Percentiles rank a stretch among this genome's conserved stretches.
phyloP scores from a whole-genome alignment of 2,329 filamentous ascomycete genomes.

The Curvularia hawaiiensis region DNA sequence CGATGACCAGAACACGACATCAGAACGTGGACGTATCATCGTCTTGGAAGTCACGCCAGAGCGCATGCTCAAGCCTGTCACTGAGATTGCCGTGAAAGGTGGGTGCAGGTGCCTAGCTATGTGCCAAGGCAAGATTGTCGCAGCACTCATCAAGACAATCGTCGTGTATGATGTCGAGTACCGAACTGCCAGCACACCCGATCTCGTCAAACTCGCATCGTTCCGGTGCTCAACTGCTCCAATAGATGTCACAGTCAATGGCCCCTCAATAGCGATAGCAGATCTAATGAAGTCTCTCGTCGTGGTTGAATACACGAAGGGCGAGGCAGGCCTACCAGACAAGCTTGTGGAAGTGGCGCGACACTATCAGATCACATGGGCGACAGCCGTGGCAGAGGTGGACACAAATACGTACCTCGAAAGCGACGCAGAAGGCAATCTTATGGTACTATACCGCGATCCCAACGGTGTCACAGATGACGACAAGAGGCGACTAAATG shows the following conservation, averaged over 20 bases:
- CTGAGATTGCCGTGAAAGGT: slow-evolving; percentile 73
- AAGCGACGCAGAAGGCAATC: slow-evolving; percentile 84
- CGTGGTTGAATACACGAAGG: slow-evolving; percentile 72
- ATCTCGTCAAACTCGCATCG: slow-evolving; percentile 72
- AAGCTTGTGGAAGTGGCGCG: slow-evolving; percentile 75
- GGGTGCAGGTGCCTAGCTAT: slow-evolving; percentile 80
- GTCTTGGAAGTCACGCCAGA: slow-evolving; percentile 82
- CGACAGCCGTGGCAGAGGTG: slow-evolving; percentile 76
- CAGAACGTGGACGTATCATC: slow-evolving; percentile 74
- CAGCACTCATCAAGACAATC: slow-evolving; percentile 84
- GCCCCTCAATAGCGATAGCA: slow-evolving; percentile 77
- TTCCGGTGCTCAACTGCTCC: slow-evolving; percentile 86
- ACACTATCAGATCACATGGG: slow-evolving; percentile 82
- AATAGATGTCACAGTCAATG: slow-evolving; percentile 76
- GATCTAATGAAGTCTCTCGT: slow-evolving; percentile 94
- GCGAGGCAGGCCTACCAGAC: slow-evolving; percentile 62
- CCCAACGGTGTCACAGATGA: slow-evolving; percentile 72
- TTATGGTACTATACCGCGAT: slow-evolving; percentile 80
- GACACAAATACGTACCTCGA: slow-evolving; percentile 78
- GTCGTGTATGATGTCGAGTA: slow-evolving; percentile 64
- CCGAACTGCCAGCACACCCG: slow-evolving; percentile 57
- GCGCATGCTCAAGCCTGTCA: slow-evolving; percentile 73
- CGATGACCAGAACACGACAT: slow-evolving; percentile 60
- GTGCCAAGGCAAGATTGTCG: slow-evolving; percentile 75
- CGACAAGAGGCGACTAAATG: slow-evolving; percentile 71